Evolutionary conservation across 805 yeast genomes (phyloP).

Genomic region (Sungouiozyma ichnusensis): DNA sequence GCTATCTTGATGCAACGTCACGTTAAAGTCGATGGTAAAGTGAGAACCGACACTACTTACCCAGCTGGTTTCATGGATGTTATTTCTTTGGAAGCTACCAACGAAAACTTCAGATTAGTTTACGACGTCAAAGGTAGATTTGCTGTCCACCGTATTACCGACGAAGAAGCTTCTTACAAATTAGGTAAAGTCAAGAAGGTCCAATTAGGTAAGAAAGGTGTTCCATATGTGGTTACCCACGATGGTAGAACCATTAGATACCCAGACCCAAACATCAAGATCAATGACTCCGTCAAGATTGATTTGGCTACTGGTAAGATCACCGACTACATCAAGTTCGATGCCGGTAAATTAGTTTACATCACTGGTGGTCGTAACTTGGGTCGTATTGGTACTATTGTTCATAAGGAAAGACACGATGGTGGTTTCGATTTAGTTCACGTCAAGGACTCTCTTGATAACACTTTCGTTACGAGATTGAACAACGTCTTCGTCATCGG

Average conservation of each 20-base stretch:
- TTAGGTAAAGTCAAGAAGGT: conserved; percentile 97
- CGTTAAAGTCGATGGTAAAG: conserved; percentile 97
- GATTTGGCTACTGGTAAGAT: conserved; percentile 95
- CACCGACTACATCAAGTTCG: conserved; percentile 80
- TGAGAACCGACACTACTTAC: conserved; percentile 97
- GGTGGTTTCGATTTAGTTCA: conserved; percentile 97
- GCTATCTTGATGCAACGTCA: conserved; percentile 97
- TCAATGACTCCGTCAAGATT: conserved; percentile 95
- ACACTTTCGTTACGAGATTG: conserved; percentile 92
- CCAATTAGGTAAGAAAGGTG: conserved; percentile 95
- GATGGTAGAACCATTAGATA: conserved; percentile 99
- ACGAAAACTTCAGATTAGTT: conserved; percentile 98
- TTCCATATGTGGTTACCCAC: conserved; percentile 98
- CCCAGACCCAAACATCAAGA: conserved; percentile 96
- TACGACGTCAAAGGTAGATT: conserved; percentile 99
- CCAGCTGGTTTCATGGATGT: conserved; percentile 99
- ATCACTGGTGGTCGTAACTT: conserved; percentile 97
- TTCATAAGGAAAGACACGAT: conserved; percentile 95
- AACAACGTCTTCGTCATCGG: conserved; percentile 90
- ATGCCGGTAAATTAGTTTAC: conserved; percentile 84
- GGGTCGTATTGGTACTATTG: conserved; percentile 95
- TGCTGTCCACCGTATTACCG: conserved; percentile 98
- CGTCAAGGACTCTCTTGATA: conserved; percentile 90
- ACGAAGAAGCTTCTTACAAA: conserved; percentile 97
- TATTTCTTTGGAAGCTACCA: conserved; percentile 92